phyloP scores from a whole-genome alignment of 2,329 filamentous ascomycete species.

The Neofusicoccum sp. region DNA sequence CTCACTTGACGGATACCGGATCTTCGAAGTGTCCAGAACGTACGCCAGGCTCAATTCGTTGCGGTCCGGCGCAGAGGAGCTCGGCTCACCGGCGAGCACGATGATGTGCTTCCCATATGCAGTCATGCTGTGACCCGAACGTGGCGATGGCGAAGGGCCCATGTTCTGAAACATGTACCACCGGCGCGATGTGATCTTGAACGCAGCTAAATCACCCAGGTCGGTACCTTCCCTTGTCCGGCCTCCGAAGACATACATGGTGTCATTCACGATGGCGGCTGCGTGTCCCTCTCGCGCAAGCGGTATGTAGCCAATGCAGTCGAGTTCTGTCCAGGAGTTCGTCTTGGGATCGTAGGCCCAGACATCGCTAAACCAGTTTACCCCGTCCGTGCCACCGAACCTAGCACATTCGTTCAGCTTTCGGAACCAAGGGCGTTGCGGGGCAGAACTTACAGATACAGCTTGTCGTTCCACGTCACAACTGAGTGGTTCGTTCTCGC shows the following conservation, averaged over 20 bases:
- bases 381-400: constrained; percentile 96
- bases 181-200: constrained; percentile 74
- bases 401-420: constrained; percentile 43
- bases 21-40: constrained; percentile 91
- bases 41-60: constrained; percentile 87
- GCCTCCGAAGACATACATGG: constrained; percentile 99
- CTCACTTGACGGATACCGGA: constrained; percentile 85
- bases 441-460: constrained; percentile 73
- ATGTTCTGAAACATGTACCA: constrained; percentile 99
- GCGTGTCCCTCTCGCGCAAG: constrained; percentile 92
- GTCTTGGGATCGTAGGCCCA: constrained; percentile 88
- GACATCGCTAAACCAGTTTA: constrained; percentile 98
- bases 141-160: constrained; percentile 89
- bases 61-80: constrained; percentile 75
- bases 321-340: constrained; percentile 83
- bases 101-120: constrained; percentile 89
- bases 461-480: constrained; percentile 86
- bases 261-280: constrained; percentile 88
- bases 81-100: constrained; percentile 90
- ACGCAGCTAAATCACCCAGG: constrained; percentile 87
- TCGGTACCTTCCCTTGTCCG: constrained; percentile 91
- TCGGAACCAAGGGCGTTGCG: not conserved
- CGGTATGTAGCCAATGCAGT: constrained; percentile 97
- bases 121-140: constrained; percentile 98
- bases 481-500: constrained; percentile 85